phyloP scores from a whole-genome alignment of 306 rosid genomes.

The Vigna unguiculata region DNA sequence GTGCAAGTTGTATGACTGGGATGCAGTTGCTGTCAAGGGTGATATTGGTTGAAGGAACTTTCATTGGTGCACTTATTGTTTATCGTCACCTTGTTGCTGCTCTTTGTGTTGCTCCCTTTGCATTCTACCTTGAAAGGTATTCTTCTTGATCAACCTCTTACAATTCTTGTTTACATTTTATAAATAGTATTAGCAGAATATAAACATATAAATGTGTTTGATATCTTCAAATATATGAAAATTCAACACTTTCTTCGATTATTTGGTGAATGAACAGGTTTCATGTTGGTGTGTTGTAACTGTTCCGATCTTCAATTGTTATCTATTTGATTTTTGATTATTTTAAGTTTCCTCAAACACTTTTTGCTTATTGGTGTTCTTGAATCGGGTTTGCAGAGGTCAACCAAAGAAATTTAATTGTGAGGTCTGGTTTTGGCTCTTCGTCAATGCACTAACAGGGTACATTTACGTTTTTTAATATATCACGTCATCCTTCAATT shows the following conservation, averaged over 20 bases:
- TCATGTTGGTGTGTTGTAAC: too few relatives aligned
- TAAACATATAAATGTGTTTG: neutral
- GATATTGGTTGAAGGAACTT: slow-evolving; percentile 57
- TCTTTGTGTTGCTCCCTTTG: slow-evolving; percentile 72
- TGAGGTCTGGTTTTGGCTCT: slow-evolving; percentile 67
- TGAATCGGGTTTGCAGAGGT: slow-evolving; percentile 51
- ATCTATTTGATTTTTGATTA: neutral
- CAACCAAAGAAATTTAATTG: slow-evolving; percentile 48
- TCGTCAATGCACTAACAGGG: slow-evolving; percentile 54
- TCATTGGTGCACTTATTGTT: slow-evolving; percentile 64
- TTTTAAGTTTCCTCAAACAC: neutral
- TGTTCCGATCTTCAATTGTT: neutral
- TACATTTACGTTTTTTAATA: slow-evolving; percentile 40
- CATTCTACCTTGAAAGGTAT: slow-evolving; percentile 68
- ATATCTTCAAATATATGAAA: neutral
- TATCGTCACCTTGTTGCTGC: slow-evolving; percentile 75
- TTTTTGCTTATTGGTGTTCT: neutral
- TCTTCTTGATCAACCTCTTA: neutral
- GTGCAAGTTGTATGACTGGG: slow-evolving; percentile 61
- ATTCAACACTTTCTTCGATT: too few relatives aligned
- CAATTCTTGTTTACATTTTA: neutral
- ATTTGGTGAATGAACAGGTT: too few relatives aligned
- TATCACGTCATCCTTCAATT: too few relatives aligned
- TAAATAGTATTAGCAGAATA: neutral
- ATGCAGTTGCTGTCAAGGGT: slow-evolving; percentile 66